Evolutionary conservation across 2,329 filamentous ascomycete genomes (phyloP), one percentile per base, ranked within the genome.

Genomic region (Colletotrichum somersetense): DNA sequence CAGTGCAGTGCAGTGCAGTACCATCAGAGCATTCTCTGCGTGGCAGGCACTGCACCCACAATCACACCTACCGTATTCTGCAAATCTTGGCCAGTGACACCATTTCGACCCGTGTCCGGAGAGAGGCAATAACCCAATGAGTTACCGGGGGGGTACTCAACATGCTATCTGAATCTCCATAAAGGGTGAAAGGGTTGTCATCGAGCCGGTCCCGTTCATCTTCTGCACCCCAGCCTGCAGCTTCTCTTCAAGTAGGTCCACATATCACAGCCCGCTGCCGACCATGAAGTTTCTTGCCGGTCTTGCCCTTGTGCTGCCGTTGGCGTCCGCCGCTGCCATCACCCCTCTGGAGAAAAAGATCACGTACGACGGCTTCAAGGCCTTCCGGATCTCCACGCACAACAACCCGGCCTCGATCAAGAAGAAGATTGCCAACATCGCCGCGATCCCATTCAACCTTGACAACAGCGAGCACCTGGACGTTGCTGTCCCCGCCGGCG

Each of bases 301-400:
- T 3, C 67, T 75, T n/a, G 33, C 52, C 16, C 23, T 69, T 4
- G 52, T 62, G 33, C 56, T 74, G n/a, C 68, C 72, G 48, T 62
- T 75, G 64, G 73, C 64, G 7, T 72, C 68, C 33, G 72, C 72
- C 40, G 62, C 58, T 55, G 57, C 55, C 0, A 56, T 75, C 23
- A 44, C 46, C 0, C 67, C 72, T 11, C 55, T 71, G n/a, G 73
- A 68, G 46, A 71, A 67, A 50, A 62, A 52, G 40, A 73, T 75
- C 20, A 77, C 77, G 16, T 81, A 80, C 56, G 75, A 78, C 42
- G 80, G 80, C 33, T 80, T 80, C 70, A 83, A 81, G 50, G 81
- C 84, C 26, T 83, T 86, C 71, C 80, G 84, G 16, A 79, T 87
- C 71, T 83, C 83, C 75, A 85, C 83, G 42, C 80, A 84, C 75